A percentile compares a stretch with the other conserved stretches of the same genome.
Conservation (phyloP, 148 eudicot genomes). For the Diospyros kaki region DNA sequence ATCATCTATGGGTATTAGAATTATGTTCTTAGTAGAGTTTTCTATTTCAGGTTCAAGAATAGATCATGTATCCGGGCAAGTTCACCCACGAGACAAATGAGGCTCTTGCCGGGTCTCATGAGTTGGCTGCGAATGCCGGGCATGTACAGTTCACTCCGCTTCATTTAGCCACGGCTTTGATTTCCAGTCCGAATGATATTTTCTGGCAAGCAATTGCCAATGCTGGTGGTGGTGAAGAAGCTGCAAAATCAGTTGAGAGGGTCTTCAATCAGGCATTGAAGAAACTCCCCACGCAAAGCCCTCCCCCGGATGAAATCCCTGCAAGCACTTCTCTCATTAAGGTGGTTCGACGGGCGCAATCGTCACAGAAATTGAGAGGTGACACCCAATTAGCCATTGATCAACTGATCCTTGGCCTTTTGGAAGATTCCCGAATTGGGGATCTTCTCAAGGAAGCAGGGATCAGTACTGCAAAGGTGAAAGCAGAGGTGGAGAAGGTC, state of each 20-base stretch:
- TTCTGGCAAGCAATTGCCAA: constrained; percentile 56
- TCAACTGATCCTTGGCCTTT: constrained; percentile 53
- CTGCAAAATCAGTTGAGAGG: constrained; percentile 50
- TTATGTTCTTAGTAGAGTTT: not conserved
- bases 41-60: not conserved
- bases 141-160: constrained; percentile 77
- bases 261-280: constrained; percentile 56
- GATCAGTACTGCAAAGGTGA: constrained; percentile 44
- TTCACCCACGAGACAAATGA: constrained; percentile 77
- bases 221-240: constrained; percentile 54
- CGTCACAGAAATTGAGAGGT: constrained; percentile 48
- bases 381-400: constrained; percentile 73
- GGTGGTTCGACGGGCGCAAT: constrained; percentile 58
- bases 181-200: constrained; percentile 48
- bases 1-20: not conserved
- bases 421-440: constrained; percentile 63
- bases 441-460: constrained; percentile 67
- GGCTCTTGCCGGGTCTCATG: constrained; percentile 52
- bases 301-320: constrained; percentile 59
- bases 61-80: constrained; percentile 66
- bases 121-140: constrained; percentile 52
- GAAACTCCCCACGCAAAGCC: constrained; percentile 56
- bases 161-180: constrained; percentile 47
- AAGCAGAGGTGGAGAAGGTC: constrained; percentile 63
- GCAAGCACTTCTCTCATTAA: constrained; percentile 51